These are phyloP conservation scores for Apiotrichum domesticum DNA, from an alignment of 1,284 basidiomycete genomes.

Conservation along the genomic window DNA sequence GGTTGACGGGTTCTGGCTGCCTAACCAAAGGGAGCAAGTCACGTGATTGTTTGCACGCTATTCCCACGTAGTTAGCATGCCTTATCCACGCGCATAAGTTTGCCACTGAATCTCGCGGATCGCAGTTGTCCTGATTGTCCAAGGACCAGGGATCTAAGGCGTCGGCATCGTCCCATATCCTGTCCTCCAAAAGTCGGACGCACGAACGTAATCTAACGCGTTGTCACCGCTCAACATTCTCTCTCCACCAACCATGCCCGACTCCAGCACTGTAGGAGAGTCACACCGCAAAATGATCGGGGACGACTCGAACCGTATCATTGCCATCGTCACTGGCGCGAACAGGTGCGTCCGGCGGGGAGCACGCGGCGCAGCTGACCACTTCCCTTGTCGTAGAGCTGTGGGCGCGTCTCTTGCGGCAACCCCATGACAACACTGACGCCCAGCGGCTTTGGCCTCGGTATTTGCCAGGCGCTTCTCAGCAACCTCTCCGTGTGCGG, in stretches of 20 bases:
- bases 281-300: too few relatives aligned
- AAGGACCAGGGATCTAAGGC: too few relatives aligned
- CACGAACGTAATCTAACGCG: background rate
- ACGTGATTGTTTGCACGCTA: too few relatives aligned
- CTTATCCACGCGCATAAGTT: too few relatives aligned
- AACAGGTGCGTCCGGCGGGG: slow-evolving; percentile 53
- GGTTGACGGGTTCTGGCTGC: too few relatives aligned
- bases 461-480: slow-evolving; percentile 74
- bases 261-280: background rate
- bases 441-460: slow-evolving; percentile 72
- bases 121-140: too few relatives aligned
- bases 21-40: too few relatives aligned
- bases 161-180: too few relatives aligned
- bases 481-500: slow-evolving; percentile 55
- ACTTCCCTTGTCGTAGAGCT: background rate
- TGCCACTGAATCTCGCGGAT: too few relatives aligned
- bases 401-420: background rate
- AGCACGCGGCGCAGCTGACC: too few relatives aligned
- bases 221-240: background rate
- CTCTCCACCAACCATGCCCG: slow-evolving; percentile 2
- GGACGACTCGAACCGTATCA: slow-evolving; percentile 14
- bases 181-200: too few relatives aligned
- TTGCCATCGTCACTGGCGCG: slow-evolving; percentile 62
- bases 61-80: too few relatives aligned
- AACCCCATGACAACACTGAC: background rate